Base-by-base conservation (phyloP, 208 protist species). In the Leishmania lainsoni region DNA sequence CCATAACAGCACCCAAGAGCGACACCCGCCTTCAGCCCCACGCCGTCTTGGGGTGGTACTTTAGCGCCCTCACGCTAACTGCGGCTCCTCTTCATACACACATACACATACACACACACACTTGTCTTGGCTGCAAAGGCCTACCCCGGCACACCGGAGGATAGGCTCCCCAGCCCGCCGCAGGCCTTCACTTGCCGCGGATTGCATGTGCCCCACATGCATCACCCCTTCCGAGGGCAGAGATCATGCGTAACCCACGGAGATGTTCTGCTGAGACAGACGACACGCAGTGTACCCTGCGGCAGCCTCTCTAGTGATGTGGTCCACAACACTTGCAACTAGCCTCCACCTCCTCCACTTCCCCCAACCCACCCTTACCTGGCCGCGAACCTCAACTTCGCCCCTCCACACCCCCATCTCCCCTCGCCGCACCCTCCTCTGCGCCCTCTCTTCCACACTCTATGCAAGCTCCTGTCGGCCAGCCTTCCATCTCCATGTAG, bases 371-470 rank as follows among this genome's bases (percentile, higher is more conserved):
- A 39, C 9, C 29, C 35, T 39, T 39, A 39, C 35, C 35, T 0
- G 1, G 35, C 35, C 35, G n/a, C 61, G 61, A 66, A 66, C 61
- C 61, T 39, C 29, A 22, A 66, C 61, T 5, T 39, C 35, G 22
- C 4, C 8, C 29, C 12, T 39, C 61, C 12, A 5, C 29, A 1
- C 52, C 6, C 16, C 16, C 52, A 56, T 56, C 12, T 51, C 63
- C 35, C 35, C 35, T 39, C 35, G 35, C 35, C 35, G 35, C 35
- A 39, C 35, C 35, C 35, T 39, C 35, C 0, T 39, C 35, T 39
- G 35, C 35, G 0, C 35, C 35, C 0, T 39, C 35, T 14, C 63
- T 75, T 9, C 83, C 84, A 0, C 75, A 86, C 59, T n/a, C 48
- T 39, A 39, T 39, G 35, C 35, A 39, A 39, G 2, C 2, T 39